Conservation (phyloP, 129 eudicot genomes). For the Chrysanthemum makinoi region DNA sequence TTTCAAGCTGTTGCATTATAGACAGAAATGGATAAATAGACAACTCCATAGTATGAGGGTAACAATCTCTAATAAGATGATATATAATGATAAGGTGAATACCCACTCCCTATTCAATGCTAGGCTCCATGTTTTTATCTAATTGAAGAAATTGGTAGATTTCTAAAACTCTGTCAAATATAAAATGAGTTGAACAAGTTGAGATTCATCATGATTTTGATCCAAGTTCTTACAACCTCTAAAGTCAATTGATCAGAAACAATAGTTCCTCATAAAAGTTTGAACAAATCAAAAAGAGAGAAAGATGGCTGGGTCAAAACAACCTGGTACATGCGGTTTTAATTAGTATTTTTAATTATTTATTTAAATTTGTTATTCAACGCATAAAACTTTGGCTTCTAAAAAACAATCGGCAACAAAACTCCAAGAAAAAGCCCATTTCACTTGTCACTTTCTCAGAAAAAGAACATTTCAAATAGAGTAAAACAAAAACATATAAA, state of each 20-base stretch:
- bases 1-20: too few relatives aligned
- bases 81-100: too few relatives aligned
- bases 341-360: not conserved
- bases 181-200: not conserved
- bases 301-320: not conserved
- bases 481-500: not conserved
- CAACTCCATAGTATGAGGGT: too few relatives aligned
- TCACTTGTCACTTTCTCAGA: not conserved
- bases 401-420: not conserved
- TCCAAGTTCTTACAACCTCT: not conserved
- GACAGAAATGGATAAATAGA: too few relatives aligned
- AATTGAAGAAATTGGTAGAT: not conserved
- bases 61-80: too few relatives aligned
- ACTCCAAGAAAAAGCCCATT: slow-evolving; percentile 14
- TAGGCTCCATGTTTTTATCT: not conserved
- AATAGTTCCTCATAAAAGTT: not conserved
- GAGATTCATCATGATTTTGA: not conserved
- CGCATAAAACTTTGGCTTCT: not conserved
- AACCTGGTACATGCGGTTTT: not conserved
- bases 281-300: not conserved
- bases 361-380: not conserved
- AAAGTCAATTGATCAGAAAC: not conserved
- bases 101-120: too few relatives aligned
- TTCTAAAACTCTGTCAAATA: not conserved
- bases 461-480: not conserved